Evolutionary conservation across 2,329 filamentous ascomycete genomes (phyloP), one percentile per base, ranked within the genome.

Genomic region (Fusarium sp.): DNA sequence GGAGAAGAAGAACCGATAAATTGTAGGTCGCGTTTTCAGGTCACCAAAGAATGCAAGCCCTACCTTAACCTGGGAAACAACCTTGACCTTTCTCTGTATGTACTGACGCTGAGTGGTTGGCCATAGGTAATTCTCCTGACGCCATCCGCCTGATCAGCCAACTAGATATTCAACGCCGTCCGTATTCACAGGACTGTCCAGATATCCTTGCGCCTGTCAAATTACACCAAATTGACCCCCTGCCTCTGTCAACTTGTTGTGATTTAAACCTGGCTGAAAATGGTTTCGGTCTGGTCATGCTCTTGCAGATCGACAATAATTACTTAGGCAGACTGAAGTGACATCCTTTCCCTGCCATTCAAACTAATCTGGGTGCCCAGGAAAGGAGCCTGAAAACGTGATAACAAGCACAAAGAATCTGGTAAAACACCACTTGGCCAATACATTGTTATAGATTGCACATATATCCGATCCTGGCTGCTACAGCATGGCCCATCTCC

Each of bases 1-100:
- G 61, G 63, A 60, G 72, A 73, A 73, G 58, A 67, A 55, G 58
- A 61, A 62, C 61, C 50, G 46, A 63, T 52, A 69, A 64, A 66
- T 69, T 73, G 63, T 37, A 58, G 36, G n/a, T 56, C 48, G 36
- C 55, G 42, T 55, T 55, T 56, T 35, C 43, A 69, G 53, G 65
- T 40, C 48, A 29, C 50, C 29, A 65, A 45, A 42, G 57, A 61
- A 25, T 41, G 25, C 36, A 56, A 40, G 29, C 35, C 37, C 31
- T 21, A 49, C 17, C 21, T 33, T n/a, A 33, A 14, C 17, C 20
- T 33, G 25, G 29, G 20, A 13, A 35, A 13, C 13, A 46, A 10
- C 7, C 10, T 27, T n/a, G 17, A 35, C 33, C 15, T 25, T 25
- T n/a, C 13, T 7, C n/a, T n/a, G n/a, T n/a, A n/a, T n/a, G 33